Percentiles rank a stretch among this genome's conserved stretches.
Conservation (phyloP, 2,329 filamentous ascomycete species). For the Cercospora sp. region DNA sequence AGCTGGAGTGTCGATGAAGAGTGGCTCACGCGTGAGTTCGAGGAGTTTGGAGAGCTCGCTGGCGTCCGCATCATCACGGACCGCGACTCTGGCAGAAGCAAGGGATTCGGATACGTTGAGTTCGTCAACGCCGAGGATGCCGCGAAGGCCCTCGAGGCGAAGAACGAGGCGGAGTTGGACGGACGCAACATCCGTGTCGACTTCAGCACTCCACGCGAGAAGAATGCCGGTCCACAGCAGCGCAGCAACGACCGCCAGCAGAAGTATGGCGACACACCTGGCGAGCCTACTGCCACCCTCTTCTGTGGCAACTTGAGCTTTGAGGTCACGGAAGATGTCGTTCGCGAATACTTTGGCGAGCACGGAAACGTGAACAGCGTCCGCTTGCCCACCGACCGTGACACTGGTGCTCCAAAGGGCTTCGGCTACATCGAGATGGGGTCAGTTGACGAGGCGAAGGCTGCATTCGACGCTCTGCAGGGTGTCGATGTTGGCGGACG, state of each 20-base stretch:
- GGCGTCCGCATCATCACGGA: conserved; percentile 81
- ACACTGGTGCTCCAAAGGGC: conserved; percentile 82
- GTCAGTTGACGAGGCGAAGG: conserved; percentile 78
- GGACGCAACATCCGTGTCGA: conserved; percentile 76
- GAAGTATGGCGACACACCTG: conserved; percentile 74
- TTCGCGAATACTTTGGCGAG: conserved; percentile 72
- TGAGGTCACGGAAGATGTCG: conserved; percentile 72
- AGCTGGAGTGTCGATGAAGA: conserved; percentile 90
- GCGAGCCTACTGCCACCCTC: conserved; percentile 79
- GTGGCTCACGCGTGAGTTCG: conserved; percentile 76
- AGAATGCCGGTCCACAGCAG: conserved; percentile 46
- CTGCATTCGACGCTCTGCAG: conserved; percentile 68
- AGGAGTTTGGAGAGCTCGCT: conserved; percentile 70
- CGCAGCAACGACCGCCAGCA: conserved; percentile 59
- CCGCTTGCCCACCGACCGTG: conserved; percentile 84
- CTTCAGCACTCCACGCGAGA: conserved; percentile 68
- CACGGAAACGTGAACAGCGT: conserved; percentile 72
- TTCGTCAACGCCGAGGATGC: conserved; percentile 69
- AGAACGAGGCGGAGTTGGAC: conserved; percentile 73
- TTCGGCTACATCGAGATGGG: conserved; percentile 88
- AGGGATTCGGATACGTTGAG: conserved; percentile 91
- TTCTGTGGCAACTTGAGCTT: conserved; percentile 92
- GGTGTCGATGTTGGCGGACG: conserved; percentile 72
- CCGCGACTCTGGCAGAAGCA: conserved; percentile 76
- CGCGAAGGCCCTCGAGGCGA: conserved; percentile 69